phyloP scores from a whole-genome alignment of 2,329 filamentous ascomycete genomes.

The Clathrospora elynae region DNA sequence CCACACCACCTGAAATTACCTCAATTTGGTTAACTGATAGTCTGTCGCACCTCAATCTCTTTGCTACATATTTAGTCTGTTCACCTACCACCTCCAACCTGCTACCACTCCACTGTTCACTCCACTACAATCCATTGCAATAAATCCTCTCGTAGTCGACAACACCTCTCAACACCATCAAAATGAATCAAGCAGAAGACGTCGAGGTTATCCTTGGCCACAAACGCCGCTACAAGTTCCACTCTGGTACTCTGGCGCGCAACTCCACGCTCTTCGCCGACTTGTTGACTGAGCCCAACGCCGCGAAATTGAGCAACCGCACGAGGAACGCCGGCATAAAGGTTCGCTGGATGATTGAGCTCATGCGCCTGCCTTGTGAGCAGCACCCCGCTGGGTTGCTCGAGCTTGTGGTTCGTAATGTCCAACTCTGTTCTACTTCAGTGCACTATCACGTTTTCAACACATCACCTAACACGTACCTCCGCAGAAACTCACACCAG shows the following conservation, averaged over 20 bases:
- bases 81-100: neutral
- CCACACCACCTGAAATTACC: neutral
- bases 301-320: slow-evolving; percentile 32
- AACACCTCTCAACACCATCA: slow-evolving; percentile 4
- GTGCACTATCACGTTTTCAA: neutral
- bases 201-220: slow-evolving; percentile 42
- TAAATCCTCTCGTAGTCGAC: slow-evolving; percentile 1
- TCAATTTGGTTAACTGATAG: neutral
- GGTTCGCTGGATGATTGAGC: slow-evolving; percentile 43
- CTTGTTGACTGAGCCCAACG: slow-evolving; percentile 38
- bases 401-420: slow-evolving; percentile 33
- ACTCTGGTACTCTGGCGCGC: slow-evolving; percentile 43
- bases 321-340: slow-evolving; percentile 33
- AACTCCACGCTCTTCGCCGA: slow-evolving; percentile 39
- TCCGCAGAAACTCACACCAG: slow-evolving; percentile 42
- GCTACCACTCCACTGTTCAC: neutral
- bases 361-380: slow-evolving; percentile 28
- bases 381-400: slow-evolving; percentile 31
- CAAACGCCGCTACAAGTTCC: slow-evolving; percentile 39
- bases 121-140: neutral
- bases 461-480: slow-evolving; percentile 1
- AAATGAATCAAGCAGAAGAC: slow-evolving; percentile 46
- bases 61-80: neutral
- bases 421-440: neutral
- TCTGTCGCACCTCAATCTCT: neutral